Conservation (phyloP, 306 rosid genomes). For the Cyclanthera cordifolia region DNA sequence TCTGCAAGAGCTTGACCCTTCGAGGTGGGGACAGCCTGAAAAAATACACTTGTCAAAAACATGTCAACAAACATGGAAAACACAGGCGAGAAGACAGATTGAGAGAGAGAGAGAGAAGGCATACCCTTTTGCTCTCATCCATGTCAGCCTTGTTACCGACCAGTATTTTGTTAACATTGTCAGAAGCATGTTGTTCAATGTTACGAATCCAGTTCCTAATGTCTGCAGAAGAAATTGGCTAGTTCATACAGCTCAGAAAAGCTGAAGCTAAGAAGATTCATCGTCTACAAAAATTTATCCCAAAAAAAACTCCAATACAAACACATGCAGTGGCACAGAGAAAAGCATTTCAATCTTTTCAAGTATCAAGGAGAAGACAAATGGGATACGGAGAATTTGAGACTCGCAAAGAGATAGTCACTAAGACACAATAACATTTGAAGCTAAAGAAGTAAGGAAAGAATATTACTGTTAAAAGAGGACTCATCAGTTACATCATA, state of each 20-base stretch:
- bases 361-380: background rate
- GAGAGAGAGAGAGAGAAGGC: slow-evolving; percentile 1
- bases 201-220: slow-evolving; percentile 95
- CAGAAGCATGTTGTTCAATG: slow-evolving; percentile 97
- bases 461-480: slow-evolving; percentile 75
- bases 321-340: background rate
- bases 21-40: slow-evolving; percentile 88
- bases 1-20: slow-evolving; percentile 95
- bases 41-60: slow-evolving; percentile 17
- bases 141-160: slow-evolving; percentile 97
- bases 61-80: background rate
- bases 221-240: slow-evolving; percentile 42
- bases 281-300: background rate
- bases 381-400: background rate
- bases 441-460: slow-evolving; percentile 14
- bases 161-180: slow-evolving; percentile 89
- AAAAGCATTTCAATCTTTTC: background rate
- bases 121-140: slow-evolving; percentile 98
- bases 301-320: background rate
- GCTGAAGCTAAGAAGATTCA: background rate
- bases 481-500: slow-evolving; percentile 95
- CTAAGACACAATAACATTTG: slow-evolving; percentile 8
- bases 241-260: slow-evolving; percentile 6
- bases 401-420: background rate
- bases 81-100: slow-evolving; percentile 7